phyloP scores from a whole-genome alignment of 2,329 filamentous ascomycete genomes.

The Calonectria pteridis region DNA sequence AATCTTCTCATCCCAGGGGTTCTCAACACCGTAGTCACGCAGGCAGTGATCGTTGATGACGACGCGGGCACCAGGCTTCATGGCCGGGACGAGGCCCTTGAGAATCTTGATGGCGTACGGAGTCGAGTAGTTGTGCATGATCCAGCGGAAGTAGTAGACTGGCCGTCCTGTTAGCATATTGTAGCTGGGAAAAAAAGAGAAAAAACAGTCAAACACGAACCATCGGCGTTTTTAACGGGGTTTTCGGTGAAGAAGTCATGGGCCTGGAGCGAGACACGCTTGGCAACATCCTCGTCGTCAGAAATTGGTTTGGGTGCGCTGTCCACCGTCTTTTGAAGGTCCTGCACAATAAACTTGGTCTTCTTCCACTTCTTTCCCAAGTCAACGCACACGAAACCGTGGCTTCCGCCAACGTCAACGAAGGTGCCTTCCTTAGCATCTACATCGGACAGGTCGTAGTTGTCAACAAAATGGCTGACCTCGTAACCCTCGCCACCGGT shows the following conservation, averaged over 20 bases:
- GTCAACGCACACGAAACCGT: conserved; percentile 68
- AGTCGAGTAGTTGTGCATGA: conserved; percentile 73
- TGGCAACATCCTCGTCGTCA: conserved; percentile 52
- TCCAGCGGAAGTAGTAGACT: conserved; percentile 71
- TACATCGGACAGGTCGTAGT: conserved; percentile 65
- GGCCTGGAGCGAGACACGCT: conserved; percentile 57
- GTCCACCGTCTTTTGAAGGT: conserved; percentile 62
- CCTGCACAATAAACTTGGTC: conserved; percentile 68
- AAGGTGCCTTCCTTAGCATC: conserved; percentile 60
- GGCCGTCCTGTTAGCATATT: conserved; percentile 24
- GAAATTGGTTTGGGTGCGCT: conserved; percentile 59
- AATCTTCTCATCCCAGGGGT: conserved; percentile 60
- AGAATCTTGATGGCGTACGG: conserved; percentile 63
- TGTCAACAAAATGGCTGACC: conserved; percentile 63
- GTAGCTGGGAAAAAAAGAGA: not conserved
- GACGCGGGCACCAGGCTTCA: conserved; percentile 67
- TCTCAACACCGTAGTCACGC: conserved; percentile 53
- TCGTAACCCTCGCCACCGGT: conserved; percentile 69
- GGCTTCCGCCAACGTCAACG: conserved; percentile 71
- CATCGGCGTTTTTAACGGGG: conserved; percentile 64
- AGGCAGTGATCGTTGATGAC: conserved; percentile 61
- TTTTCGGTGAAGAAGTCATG: conserved; percentile 73
- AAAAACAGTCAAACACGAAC: conserved; percentile 43
- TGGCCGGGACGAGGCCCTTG: conserved; percentile 63
- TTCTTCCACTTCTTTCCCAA: conserved; percentile 64